A percentile compares a stretch with the other conserved stretches of the same genome.
phyloP scores from a whole-genome alignment of 345 rosid genomes.

The Lumnitzera littorea region DNA sequence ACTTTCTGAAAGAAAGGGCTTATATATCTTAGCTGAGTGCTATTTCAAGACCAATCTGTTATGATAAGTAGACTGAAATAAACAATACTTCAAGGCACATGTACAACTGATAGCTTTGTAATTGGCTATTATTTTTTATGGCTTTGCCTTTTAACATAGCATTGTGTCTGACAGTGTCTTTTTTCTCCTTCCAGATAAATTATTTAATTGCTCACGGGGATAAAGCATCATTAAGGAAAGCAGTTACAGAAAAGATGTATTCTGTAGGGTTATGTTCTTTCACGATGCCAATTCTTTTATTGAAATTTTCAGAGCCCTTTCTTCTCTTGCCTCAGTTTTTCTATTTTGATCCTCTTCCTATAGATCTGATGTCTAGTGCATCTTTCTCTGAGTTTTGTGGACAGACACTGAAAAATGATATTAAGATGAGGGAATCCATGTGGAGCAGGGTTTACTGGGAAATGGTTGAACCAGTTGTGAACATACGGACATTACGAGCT shows the following conservation, averaged over 20 bases:
- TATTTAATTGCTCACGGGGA: slow-evolving; percentile 64
- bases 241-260: slow-evolving; percentile 82
- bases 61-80: no score
- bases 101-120: slow-evolving; percentile 1
- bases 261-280: slow-evolving; percentile 57
- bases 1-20: no score
- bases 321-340: no score
- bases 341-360: no score
- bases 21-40: no score
- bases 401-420: slow-evolving; percentile 81
- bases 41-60: no score
- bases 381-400: not conserved
- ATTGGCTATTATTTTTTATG: slow-evolving; percentile 3
- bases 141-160: not conserved
- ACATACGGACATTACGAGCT: slow-evolving; percentile 83
- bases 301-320: no score
- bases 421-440: slow-evolving; percentile 67
- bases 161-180: not conserved
- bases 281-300: no score
- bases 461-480: slow-evolving; percentile 76
- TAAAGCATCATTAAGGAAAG: slow-evolving; percentile 64
- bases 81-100: no score
- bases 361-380: not conserved
- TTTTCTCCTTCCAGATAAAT: slow-evolving; percentile 50
- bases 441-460: slow-evolving; percentile 83